Base-by-base conservation (phyloP, 1,284 basidiomycete genomes). In the Malassezia brasiliensis region DNA sequence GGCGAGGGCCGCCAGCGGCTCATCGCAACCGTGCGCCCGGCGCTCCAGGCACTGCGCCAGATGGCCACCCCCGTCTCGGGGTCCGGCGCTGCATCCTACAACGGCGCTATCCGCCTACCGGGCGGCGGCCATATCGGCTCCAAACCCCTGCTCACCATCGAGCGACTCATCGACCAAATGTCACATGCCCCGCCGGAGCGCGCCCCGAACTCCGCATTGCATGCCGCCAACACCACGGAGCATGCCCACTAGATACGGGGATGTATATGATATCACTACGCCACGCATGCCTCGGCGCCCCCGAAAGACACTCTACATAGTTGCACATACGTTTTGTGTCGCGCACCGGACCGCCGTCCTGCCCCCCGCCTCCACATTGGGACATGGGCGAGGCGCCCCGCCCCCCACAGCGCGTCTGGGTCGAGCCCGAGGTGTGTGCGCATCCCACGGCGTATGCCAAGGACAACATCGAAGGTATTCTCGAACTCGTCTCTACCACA, bases 381-480 rank as follows among this genome's bases (percentile, higher is more conserved):
- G 25, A 28, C 25, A 28, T 28, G 25, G 25, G 25, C 25, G 25
- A 28, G 25, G 25, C 25, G 25, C 25, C 32, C 9, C 12, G 47
- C 30, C 19, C 22, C 48, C 19, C n/a, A 36, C 35, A 38, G 5
- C 25, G 14, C 36, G 31, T 51, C 19, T 51, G 49, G 49, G 20
- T 15, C 39, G 49, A 40, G 3, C 31, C 19, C 20, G 39, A 63
- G 30, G 68, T 66, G 28, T 65, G 66, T 36, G 55, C 68, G 15
- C 90, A 96, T 68, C 91, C 93, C 0, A 93, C 90, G 0, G 84
- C 87, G 2, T 91, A 90, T 72, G 80, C 85, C 2, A 81, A 85
- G 65, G 91, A 96, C 77, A 94, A 96, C 75, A 87, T 96, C 30
- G 83, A 39, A 14, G 51, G 51, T 1, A 7, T 2, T 6, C 14